Evolutionary conservation across 148 eudicot species (phyloP), one percentile per base, ranked within the genome.

Genomic region (Rheum nobile): DNA sequence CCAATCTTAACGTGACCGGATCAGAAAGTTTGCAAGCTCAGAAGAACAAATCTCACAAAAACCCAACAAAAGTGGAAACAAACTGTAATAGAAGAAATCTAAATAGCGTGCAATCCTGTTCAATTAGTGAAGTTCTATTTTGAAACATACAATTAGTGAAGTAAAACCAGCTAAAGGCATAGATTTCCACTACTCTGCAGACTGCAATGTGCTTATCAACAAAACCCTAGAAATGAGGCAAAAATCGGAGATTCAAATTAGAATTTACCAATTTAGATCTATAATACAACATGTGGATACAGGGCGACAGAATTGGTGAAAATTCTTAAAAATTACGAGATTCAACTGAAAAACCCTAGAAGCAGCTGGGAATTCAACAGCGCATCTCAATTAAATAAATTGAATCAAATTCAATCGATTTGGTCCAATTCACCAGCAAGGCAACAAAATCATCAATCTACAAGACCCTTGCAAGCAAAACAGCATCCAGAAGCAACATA

Each of bases 201-300:
- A n/a, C n/a, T n/a, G 50, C 42, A 39, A 71, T 22, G 73, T 71
- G 10, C 19, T 50, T 11, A 48, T 35, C 41, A 38, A 34, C 37
- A 31, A 73, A 73, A 73, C 75, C 75, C 75, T 52, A 47, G 59
- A 43, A 72, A 44, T 72, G 61, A 43, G 63, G 55, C 61, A 35
- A 73, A 50, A 52, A 28, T 41, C 16, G 22, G 35, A 74, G 8
- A n/a, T 26, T 32, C 28, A 14, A 63, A 61, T 48, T 46, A 63
- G 26, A 35, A 34, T 63, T 39, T 19, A 61, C 34, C 48, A 74
- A 26, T 28, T 61, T 41, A 74, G 76, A 74, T 74, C 71, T 74
- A 61, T 17, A 63, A 61, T 42, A 28, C 29, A 41, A 17, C 71
- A 42, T 22, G 26, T 28, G 54, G 48, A 24, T 41, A n/a, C 37